Conservation (phyloP, 2,329 filamentous ascomycete species). For the Pseudogymnoascus sp. region DNA sequence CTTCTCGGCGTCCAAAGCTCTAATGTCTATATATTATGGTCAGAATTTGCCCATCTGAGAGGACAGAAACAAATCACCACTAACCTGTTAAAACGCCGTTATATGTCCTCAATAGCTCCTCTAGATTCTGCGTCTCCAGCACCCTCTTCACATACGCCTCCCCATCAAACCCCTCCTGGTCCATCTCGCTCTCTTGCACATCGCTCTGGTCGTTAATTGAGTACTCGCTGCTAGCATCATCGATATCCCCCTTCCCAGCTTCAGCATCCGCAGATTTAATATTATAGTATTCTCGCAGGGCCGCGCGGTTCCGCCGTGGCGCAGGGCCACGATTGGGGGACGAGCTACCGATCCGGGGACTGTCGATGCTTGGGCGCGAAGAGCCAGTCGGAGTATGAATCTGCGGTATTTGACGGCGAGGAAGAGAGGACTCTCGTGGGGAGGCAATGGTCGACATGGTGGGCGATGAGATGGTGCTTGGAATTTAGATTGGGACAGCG, state of each 20-base stretch:
- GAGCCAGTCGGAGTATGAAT: slow-evolving; percentile 66
- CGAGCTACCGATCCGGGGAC: slow-evolving; percentile 35
- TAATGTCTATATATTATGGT: slow-evolving; percentile 52
- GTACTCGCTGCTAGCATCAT: slow-evolving; percentile 25
- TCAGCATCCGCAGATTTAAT: slow-evolving; percentile 43
- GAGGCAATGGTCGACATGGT: slow-evolving; percentile 60
- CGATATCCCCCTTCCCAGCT: slow-evolving; percentile 27
- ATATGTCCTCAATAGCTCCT: slow-evolving; percentile 64
- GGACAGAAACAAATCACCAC: slow-evolving; percentile 19
- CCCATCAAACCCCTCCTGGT: slow-evolving; percentile 64
- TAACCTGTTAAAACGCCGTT: slow-evolving; percentile 56
- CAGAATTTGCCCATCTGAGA: neutral
- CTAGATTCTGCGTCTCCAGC: slow-evolving; percentile 55
- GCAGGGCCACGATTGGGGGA: slow-evolving; percentile 41
- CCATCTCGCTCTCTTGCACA: slow-evolving; percentile 63
- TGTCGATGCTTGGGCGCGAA: slow-evolving; percentile 65
- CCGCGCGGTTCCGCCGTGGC: slow-evolving; percentile 59
- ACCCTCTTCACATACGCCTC: slow-evolving; percentile 59
- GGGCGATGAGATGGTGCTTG: neutral
- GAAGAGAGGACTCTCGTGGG: slow-evolving; percentile 51
- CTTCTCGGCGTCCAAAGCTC: slow-evolving; percentile 87
- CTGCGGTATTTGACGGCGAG: slow-evolving; percentile 50
- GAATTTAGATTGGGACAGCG: neutral
- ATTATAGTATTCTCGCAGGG: slow-evolving; percentile 92
- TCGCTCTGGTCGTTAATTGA: slow-evolving; percentile 40